Evolutionary conservation across 768 basidiomycete genomes (phyloP).

Genomic region (Dacryopinax spathularia): DNA sequence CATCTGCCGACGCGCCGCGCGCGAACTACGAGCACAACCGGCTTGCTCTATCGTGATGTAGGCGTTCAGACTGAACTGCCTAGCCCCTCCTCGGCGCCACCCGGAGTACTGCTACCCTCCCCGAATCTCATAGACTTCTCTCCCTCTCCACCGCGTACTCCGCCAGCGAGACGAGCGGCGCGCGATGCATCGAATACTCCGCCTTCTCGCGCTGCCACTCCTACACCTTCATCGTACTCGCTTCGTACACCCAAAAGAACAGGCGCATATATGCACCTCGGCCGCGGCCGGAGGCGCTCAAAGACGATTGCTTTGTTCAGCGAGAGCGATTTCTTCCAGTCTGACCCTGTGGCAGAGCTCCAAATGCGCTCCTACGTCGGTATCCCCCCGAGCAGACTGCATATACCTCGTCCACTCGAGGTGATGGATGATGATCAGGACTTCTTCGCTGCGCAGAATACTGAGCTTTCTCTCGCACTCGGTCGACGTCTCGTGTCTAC

Average conservation of each 20-base stretch:
- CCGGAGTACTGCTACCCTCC: background rate
- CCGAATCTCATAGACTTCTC: background rate
- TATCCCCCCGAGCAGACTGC: background rate
- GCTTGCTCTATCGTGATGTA: background rate
- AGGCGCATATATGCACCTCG: background rate
- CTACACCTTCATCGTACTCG: background rate
- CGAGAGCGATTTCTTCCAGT: background rate
- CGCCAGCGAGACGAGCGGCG: background rate
- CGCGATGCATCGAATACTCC: background rate
- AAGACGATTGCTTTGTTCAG: background rate
- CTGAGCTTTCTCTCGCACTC: background rate
- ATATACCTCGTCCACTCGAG: slow-evolving; percentile 1
- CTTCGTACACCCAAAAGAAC: background rate
- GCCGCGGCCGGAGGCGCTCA: background rate
- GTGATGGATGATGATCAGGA: background rate
- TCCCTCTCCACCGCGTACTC: background rate
- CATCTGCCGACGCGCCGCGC: background rate
- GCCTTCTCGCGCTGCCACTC: background rate
- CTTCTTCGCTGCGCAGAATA: background rate
- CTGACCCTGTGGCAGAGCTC: background rate
- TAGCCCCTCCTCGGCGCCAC: background rate
- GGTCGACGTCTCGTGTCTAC: background rate
- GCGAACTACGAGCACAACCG: background rate
- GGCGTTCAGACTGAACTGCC: background rate
- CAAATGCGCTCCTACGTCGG: background rate